These are phyloP conservation scores for Phytophthora citricola DNA, from an alignment of 352 stramenopile species.

Conservation along the genomic window DNA sequence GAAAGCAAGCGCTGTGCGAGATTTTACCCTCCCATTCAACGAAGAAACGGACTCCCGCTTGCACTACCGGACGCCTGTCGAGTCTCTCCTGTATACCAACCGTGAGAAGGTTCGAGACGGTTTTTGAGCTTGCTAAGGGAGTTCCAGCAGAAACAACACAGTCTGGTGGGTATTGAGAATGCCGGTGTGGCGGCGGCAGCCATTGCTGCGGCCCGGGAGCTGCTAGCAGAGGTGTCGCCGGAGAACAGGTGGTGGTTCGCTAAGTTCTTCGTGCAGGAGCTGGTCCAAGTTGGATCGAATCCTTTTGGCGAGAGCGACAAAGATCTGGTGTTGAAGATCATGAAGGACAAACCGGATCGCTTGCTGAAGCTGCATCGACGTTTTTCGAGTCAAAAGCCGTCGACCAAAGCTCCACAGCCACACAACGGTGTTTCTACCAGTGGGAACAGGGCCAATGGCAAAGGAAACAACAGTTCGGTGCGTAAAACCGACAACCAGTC, in stretches of 20 bases:
- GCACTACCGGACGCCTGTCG: conserved; percentile 61
- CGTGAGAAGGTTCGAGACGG: conserved; percentile 70
- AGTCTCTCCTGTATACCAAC: conserved; percentile 68
- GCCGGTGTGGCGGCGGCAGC: conserved; percentile 35
- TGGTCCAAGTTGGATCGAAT: conserved; percentile 72
- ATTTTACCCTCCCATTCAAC: conserved; percentile 73
- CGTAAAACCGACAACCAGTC: conserved; percentile 19
- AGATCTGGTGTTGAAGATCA: conserved; percentile 76
- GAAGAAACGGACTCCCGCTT: conserved; percentile 73
- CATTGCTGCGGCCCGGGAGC: conserved; percentile 31
- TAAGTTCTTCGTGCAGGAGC: conserved; percentile 75
- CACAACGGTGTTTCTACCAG: conserved; percentile 1
- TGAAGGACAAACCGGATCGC: conserved; percentile 71
- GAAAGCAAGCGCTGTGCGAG: conserved; percentile 51
- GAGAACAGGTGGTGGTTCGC: conserved; percentile 83
- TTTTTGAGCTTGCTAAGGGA: conserved; percentile 64
- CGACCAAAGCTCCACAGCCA: conserved; percentile 24
- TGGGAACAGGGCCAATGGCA: conserved; percentile 16
- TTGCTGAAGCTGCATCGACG: conserved; percentile 75
- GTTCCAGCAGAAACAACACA: conserved; percentile 71
- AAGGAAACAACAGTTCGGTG: conserved; percentile 13
- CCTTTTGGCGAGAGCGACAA: conserved; percentile 76
- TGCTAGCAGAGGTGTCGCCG: conserved; percentile 51
- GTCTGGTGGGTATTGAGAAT: conserved; percentile 49
- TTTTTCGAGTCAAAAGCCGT: conserved; percentile 63